Evolutionary conservation across 192 early-diverging fungal genomes (phyloP).

Genomic region (Gaertneriomyces sp.): DNA sequence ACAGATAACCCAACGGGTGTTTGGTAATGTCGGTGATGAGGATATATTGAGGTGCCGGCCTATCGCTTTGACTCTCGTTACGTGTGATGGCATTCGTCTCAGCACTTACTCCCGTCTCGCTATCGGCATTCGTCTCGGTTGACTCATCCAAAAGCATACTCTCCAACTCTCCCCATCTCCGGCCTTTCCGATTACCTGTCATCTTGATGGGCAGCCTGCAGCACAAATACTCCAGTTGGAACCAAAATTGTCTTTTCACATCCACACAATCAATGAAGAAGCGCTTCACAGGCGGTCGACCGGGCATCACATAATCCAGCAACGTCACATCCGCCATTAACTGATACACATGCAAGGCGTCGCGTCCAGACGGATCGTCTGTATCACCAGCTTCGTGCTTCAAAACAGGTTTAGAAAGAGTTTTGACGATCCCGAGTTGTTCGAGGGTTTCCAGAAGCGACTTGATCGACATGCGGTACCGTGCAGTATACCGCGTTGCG

Average conservation of each 20-base stretch:
- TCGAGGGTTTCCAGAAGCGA: conserved; percentile 17
- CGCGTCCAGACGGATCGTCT: neutral
- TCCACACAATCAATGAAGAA: neutral
- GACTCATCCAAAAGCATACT: too few relatives aligned
- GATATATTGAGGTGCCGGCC: too few relatives aligned
- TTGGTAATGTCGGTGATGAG: neutral
- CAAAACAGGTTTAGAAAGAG: neutral
- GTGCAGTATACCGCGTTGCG: too few relatives aligned
- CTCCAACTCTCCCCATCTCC: too few relatives aligned
- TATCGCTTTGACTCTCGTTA: too few relatives aligned
- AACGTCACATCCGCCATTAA: too few relatives aligned
- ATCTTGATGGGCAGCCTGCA: too few relatives aligned
- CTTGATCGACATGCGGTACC: conserved; percentile 15
- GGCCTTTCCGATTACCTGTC: too few relatives aligned
- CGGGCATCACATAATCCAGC: neutral
- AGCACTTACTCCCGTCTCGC: too few relatives aligned
- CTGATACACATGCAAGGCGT: neutral
- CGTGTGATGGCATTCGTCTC: too few relatives aligned
- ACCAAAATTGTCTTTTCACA: conserved; percentile 30
- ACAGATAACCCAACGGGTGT: neutral
- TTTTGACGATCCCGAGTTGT: conserved; percentile 9
- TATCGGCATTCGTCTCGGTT: too few relatives aligned
- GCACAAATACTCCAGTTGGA: conserved; percentile 31
- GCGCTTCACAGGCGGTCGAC: conserved; percentile 4
- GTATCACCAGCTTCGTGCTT: neutral